Percentiles rank a stretch among this genome's conserved stretches.
Conservation (phyloP, 2,329 filamentous ascomycete genomes). For the Microascus cirrosus region DNA sequence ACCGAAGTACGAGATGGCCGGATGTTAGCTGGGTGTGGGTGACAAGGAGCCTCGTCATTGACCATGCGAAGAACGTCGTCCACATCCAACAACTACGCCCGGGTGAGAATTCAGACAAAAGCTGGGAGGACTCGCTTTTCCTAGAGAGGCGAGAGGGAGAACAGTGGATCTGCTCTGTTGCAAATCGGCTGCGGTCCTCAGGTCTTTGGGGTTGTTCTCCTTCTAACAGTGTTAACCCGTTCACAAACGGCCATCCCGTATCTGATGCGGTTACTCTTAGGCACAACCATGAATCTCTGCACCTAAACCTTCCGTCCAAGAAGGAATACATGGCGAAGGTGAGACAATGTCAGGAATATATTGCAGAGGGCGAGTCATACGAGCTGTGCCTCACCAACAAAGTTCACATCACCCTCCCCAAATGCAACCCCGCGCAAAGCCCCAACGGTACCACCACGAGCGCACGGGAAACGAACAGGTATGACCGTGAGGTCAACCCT, state of each 20-base stretch:
- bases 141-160: slow-evolving; percentile 8
- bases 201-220: not conserved
- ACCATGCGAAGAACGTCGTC: slow-evolving; percentile 51
- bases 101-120: not conserved
- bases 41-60: slow-evolving; percentile 65
- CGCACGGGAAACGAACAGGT: not conserved
- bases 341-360: slow-evolving; percentile 55
- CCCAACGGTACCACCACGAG: slow-evolving; percentile 7
- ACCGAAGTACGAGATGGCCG: slow-evolving; percentile 33
- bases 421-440: slow-evolving; percentile 15
- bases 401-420: slow-evolving; percentile 45
- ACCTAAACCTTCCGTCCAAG: slow-evolving; percentile 27
- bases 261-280: not conserved
- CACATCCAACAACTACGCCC: slow-evolving; percentile 56
- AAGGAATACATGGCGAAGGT: slow-evolving; percentile 55
- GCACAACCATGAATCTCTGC: not conserved
- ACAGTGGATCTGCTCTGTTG: slow-evolving; percentile 18
- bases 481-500: slow-evolving; percentile 18
- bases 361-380: slow-evolving; percentile 71
- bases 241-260: not conserved
- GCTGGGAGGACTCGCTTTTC: not conserved
- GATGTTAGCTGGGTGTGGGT: slow-evolving; percentile 71
- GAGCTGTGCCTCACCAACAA: slow-evolving; percentile 76
- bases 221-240: not conserved
- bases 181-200: slow-evolving; percentile 18